phyloP scores from a whole-genome alignment of 768 basidiomycete species.

The Lentinula boryana region DNA sequence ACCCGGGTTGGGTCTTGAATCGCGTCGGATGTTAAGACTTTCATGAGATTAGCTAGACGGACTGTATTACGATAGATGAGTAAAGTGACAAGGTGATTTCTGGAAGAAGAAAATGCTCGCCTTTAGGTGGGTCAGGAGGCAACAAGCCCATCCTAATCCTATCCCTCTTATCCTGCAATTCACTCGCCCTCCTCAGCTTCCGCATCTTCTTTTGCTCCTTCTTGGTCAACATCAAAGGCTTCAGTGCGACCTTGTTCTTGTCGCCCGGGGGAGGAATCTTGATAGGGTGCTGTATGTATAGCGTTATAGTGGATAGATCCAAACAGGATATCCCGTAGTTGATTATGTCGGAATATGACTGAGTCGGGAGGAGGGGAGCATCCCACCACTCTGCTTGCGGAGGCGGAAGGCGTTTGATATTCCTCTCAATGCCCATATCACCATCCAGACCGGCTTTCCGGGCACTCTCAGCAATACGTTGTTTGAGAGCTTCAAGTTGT shows the following conservation, averaged over 20 bases:
- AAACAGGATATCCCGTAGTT: conserved; percentile 20
- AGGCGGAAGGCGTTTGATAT: conserved; percentile 81
- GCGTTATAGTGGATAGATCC: conserved; percentile 63
- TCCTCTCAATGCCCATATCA: conserved; percentile 90
- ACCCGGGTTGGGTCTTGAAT: conserved; percentile 97
- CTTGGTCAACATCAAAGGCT: conserved; percentile 88
- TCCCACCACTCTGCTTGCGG: conserved; percentile 99
- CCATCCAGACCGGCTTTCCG: conserved; percentile 90
- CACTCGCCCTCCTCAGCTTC: conserved; percentile 80
- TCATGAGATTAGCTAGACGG: conserved; percentile 93
- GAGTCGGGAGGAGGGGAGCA: conserved; percentile 71
- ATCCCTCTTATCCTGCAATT: conserved; percentile 91
- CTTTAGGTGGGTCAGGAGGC: conserved; percentile 94
- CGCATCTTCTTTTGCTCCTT: conserved; percentile 99
- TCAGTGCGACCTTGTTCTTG: conserved; percentile 70
- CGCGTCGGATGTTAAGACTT: conserved; percentile 93
- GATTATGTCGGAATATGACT: conserved; percentile 71
- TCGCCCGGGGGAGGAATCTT: conserved; percentile 89
- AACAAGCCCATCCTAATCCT: conserved; percentile 93
- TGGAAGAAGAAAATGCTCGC: conserved; percentile 28
- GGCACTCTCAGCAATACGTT: conserved; percentile 88
- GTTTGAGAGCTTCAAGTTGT: conserved; percentile 87
- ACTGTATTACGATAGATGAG: conserved; percentile 39
- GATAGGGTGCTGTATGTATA: conserved; percentile 96
- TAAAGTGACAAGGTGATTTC: neutral